Evolutionary conservation across 2,329 filamentous ascomycete species (phyloP).

Genomic region (Colletotrichum navitas): DNA sequence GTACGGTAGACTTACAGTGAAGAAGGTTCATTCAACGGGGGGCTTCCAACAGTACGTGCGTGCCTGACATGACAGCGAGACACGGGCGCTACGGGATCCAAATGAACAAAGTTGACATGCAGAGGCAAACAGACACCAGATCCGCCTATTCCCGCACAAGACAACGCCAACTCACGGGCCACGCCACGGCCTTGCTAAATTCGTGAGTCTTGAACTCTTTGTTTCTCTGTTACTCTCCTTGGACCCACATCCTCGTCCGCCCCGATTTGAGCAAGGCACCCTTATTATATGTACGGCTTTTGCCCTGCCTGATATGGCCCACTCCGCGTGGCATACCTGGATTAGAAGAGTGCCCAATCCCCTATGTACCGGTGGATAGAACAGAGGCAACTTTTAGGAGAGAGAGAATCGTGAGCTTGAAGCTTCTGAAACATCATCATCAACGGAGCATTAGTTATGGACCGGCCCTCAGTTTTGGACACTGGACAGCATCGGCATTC

Average conservation of each 20-base stretch:
- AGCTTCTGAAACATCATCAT: not conserved
- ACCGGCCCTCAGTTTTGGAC: not conserved
- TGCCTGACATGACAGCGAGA: conserved; percentile 42
- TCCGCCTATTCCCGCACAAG: conserved; percentile 39
- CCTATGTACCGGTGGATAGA: not conserved
- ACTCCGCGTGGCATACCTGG: not conserved
- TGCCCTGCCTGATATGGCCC: not conserved
- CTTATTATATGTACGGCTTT: conserved; percentile 8
- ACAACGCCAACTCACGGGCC: conserved; percentile 23
- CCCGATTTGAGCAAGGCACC: conserved; percentile 1
- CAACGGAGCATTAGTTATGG: not conserved
- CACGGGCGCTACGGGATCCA: conserved; percentile 37
- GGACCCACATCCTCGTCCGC: conserved; percentile 19
- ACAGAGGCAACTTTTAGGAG: not conserved
- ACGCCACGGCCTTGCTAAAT: conserved; percentile 27
- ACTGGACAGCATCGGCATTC: conserved; percentile 14
- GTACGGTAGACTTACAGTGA: conserved; percentile 13
- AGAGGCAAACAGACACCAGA: conserved; percentile 34
- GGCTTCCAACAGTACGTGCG: conserved; percentile 38
- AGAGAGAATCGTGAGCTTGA: not conserved
- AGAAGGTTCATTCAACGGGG: conserved; percentile 28
- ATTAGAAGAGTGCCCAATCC: not conserved
- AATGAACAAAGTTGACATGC: conserved; percentile 36
- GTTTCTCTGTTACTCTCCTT: conserved; percentile 17
- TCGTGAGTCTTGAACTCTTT: conserved; percentile 38